Percentiles rank a stretch among this genome's conserved stretches.
These are phyloP conservation scores for Volvox reticuliferus DNA, from an alignment of 139 green algal genomes.

Conservation along the genomic window DNA sequence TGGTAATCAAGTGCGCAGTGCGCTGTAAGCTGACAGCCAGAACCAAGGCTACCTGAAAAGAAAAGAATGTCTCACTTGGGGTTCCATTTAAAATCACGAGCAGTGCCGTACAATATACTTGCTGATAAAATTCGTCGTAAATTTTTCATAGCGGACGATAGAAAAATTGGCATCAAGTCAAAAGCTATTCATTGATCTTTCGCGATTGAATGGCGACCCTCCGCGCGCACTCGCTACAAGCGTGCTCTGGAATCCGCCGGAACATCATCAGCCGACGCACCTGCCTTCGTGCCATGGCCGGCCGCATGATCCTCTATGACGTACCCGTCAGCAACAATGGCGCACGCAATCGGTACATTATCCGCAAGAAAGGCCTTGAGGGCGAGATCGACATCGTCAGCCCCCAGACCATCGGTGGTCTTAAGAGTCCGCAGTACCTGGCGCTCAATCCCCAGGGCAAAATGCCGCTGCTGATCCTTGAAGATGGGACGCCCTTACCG, in stretches of 20 bases:
- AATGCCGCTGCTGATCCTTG: conserved; percentile 81
- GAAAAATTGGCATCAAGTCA: too few relatives aligned
- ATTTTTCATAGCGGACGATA: too few relatives aligned
- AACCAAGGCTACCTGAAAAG: too few relatives aligned
- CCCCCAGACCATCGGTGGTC: conserved; percentile 68
- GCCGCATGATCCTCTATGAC: not conserved
- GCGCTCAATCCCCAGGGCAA: conserved; percentile 75
- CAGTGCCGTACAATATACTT: too few relatives aligned
- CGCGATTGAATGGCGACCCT: not conserved
- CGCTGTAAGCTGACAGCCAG: too few relatives aligned
- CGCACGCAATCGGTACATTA: conserved; percentile 64
- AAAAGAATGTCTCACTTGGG: too few relatives aligned
- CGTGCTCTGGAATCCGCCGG: not conserved
- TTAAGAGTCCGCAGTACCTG: conserved; percentile 57
- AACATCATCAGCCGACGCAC: not conserved
- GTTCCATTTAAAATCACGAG: too few relatives aligned
- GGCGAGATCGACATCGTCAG: conserved; percentile 62
- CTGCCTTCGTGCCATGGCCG: not conserved
- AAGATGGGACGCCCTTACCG: conserved; percentile 70
- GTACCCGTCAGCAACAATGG: conserved; percentile 67
- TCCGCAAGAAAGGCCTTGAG: conserved; percentile 77
- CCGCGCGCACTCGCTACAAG: not conserved
- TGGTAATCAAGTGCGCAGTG: too few relatives aligned
- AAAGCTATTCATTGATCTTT: not conserved
- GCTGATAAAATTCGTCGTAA: too few relatives aligned